Percentiles rank a stretch among this genome's conserved stretches.
phyloP scores from a whole-genome alignment of 352 stramenopile species.

The Lagenidium sp. region DNA sequence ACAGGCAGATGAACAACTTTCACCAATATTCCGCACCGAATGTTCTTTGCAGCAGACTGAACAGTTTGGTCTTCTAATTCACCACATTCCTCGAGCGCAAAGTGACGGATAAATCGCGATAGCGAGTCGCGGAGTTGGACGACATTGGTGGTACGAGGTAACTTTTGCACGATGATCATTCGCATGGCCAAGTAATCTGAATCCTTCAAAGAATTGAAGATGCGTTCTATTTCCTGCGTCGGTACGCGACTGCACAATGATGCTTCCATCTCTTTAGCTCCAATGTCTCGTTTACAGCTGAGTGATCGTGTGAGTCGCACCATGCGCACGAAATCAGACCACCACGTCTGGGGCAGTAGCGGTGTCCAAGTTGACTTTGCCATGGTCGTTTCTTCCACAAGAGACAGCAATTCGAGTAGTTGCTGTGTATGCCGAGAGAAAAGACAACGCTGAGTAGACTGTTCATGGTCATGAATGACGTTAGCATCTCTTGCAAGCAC shows the following conservation, averaged over 20 bases:
- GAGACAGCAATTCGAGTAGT: conserved; percentile 44
- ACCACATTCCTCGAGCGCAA: conserved; percentile 64
- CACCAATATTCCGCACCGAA: conserved; percentile 51
- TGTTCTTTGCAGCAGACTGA: conserved; percentile 49
- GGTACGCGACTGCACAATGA: conserved; percentile 51
- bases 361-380: conserved; percentile 39
- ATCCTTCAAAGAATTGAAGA: conserved; percentile 15
- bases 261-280: conserved; percentile 28
- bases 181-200: conserved; percentile 35
- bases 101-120: conserved; percentile 48
- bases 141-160: conserved; percentile 46
- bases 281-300: conserved; percentile 27
- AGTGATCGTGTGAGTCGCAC: conserved; percentile 48
- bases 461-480: conserved; percentile 55
- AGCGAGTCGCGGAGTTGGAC: conserved; percentile 25
- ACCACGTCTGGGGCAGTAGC: conserved; percentile 36
- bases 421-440: conserved; percentile 66
- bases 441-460: conserved; percentile 43
- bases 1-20: conserved; percentile 51
- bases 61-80: conserved; percentile 74
- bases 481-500: conserved; percentile 39
- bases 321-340: conserved; percentile 49
- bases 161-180: conserved; percentile 54
- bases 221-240: conserved; percentile 41
- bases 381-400: conserved; percentile 49